Percentiles rank a stretch among this genome's conserved stretches.
Conservation (phyloP, 768 basidiomycete species). For the Suillus lakei region DNA sequence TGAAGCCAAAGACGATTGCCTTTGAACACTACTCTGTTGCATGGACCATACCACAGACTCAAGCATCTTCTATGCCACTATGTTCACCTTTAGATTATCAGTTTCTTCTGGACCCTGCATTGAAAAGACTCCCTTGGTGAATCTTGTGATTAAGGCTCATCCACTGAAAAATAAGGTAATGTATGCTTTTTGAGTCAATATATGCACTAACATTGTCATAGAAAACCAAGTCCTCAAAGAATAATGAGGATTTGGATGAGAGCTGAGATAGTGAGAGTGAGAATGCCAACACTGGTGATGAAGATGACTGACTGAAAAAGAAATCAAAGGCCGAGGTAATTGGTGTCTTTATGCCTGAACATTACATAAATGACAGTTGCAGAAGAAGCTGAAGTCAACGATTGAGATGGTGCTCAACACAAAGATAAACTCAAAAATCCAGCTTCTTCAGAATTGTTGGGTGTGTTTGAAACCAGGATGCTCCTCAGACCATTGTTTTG, state of each 20-base stretch:
- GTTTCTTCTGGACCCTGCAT: background rate
- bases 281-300: background rate
- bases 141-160: background rate
- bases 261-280: background rate
- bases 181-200: background rate
- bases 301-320: background rate
- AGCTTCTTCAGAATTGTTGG: constrained; percentile 2
- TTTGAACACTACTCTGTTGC: background rate
- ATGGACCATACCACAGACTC: background rate
- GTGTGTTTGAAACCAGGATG: constrained; percentile 2
- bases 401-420: background rate
- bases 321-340: background rate
- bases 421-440: background rate
- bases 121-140: background rate
- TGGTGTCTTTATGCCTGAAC: background rate
- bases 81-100: background rate
- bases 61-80: background rate
- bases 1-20: background rate
- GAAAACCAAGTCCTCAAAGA: background rate
- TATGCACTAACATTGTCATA: background rate
- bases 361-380: background rate
- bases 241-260: background rate
- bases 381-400: background rate
- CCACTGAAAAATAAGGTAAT: background rate
- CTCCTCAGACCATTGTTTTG: background rate